Evolutionary conservation across 495 filamentous ascomycete species (phyloP).

Genomic region (Penicillium malachiteum): DNA sequence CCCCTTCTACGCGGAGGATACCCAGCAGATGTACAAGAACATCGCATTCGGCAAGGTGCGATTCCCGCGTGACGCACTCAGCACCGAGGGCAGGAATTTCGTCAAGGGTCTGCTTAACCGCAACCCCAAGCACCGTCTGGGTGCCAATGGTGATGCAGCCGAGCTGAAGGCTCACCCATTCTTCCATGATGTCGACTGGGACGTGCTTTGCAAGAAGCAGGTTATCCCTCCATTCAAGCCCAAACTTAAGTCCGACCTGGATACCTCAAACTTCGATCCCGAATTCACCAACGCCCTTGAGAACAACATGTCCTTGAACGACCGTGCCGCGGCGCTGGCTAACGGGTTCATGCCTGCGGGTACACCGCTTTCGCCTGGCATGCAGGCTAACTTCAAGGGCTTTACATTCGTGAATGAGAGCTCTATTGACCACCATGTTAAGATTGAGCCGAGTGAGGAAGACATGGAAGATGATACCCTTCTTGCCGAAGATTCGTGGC

Average conservation of each 20-base stretch:
- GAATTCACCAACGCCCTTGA: constrained; percentile 96
- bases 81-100: constrained; percentile 91
- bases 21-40: constrained; percentile 99
- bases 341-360: constrained; percentile 70
- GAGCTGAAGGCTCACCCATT: constrained; percentile 94
- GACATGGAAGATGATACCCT: constrained; percentile 72
- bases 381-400: constrained; percentile 97
- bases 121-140: constrained; percentile 92
- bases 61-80: constrained; percentile 92
- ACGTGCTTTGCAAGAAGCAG: constrained; percentile 77
- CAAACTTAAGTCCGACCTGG: constrained; percentile 88
- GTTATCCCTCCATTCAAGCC: constrained; percentile 98
- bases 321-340: constrained; percentile 74
- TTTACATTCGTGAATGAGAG: constrained; percentile 99
- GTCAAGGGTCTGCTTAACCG: constrained; percentile 96
- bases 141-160: constrained; percentile 86
- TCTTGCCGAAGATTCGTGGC: constrained; percentile 52
- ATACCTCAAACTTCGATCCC: constrained; percentile 97
- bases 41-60: constrained; percentile 98
- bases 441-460: constrained; percentile 59
- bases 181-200: constrained; percentile 93
- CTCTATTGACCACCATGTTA: constrained; percentile 87
- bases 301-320: constrained; percentile 68
- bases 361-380: constrained; percentile 87
- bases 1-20: constrained; percentile 98